phyloP scores from a whole-genome alignment of 306 rosid species.

The Corylus heterophylla region DNA sequence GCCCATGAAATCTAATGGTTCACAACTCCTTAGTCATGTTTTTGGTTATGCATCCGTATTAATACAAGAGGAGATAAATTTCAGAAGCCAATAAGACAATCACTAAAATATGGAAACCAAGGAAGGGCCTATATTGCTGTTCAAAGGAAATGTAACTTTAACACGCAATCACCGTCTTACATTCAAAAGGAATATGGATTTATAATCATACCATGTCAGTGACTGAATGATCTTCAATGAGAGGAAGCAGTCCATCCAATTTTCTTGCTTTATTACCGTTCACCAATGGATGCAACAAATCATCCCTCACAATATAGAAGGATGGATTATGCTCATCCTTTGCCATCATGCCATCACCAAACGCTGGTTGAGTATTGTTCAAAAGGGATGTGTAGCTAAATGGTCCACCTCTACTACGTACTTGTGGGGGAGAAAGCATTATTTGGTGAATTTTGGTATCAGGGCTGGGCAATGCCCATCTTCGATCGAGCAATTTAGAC shows the following conservation, averaged over 20 bases:
- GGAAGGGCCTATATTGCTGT: constrained; percentile 1
- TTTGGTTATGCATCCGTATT: background rate
- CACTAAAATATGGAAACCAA: constrained; percentile 7
- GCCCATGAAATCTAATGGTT: background rate
- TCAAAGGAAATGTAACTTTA: background rate
- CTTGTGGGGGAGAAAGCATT: constrained; percentile 19
- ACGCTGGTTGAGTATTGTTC: constrained; percentile 36
- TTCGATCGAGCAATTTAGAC: constrained; percentile 58
- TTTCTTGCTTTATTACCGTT: constrained; percentile 95
- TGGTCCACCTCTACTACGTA: constrained; percentile 23
- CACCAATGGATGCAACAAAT: constrained; percentile 84
- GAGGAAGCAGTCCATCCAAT: constrained; percentile 72
- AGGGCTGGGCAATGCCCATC: constrained; percentile 68
- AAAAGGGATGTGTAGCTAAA: constrained; percentile 24
- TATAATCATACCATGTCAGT: constrained; percentile 71
- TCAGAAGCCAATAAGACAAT: constrained; percentile 18
- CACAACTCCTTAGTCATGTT: background rate
- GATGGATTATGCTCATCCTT: constrained; percentile 29
- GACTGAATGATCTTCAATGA: constrained; percentile 58
- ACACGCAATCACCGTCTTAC: background rate
- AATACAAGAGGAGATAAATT: background rate
- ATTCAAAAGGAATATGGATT: constrained; percentile 2
- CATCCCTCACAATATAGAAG: constrained; percentile 78
- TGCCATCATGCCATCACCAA: constrained; percentile 30
- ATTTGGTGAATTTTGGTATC: constrained; percentile 64